Percentiles rank a stretch among this genome's conserved stretches.
These are phyloP conservation scores for Oemleria cerasiformis DNA, from an alignment of 306 rosid genomes.

Conservation along the genomic window DNA sequence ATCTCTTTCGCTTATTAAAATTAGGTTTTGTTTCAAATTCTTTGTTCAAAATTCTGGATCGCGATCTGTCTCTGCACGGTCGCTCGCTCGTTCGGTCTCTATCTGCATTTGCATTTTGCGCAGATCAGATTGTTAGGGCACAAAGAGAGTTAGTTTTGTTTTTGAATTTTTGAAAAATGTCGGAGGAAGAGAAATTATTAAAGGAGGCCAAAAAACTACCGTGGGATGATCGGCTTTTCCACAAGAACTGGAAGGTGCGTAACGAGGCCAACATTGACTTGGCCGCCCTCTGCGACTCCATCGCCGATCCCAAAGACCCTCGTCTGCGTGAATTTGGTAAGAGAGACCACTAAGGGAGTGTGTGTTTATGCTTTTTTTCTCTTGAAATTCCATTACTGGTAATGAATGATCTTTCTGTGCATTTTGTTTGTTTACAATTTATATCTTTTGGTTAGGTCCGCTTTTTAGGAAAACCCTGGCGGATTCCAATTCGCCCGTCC, in stretches of 20 bases:
- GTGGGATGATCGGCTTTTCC: slow-evolving; percentile 93
- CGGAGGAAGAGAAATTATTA: slow-evolving; percentile 94
- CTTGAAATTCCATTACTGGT: slow-evolving; percentile 19
- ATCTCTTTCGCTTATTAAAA: neutral
- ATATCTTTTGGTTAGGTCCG: slow-evolving; percentile 48
- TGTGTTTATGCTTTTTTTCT: neutral
- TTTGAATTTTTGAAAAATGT: slow-evolving; percentile 16
- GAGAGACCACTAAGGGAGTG: neutral
- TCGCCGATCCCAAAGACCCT: slow-evolving; percentile 90
- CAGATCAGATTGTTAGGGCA: slow-evolving; percentile 27
- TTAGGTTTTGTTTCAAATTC: slow-evolving; percentile 4
- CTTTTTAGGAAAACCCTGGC: slow-evolving; percentile 79
- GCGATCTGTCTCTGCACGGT: slow-evolving; percentile 8
- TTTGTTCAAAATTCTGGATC: slow-evolving; percentile 25
- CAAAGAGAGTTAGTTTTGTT: no score
- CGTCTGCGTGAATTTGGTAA: slow-evolving; percentile 95
- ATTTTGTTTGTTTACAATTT: slow-evolving; percentile 2
- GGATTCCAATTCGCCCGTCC: slow-evolving; percentile 97
- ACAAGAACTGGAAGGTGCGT: slow-evolving; percentile 99
- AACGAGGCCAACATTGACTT: slow-evolving; percentile 91
- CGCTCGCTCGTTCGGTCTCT: no score
- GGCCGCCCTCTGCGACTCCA: slow-evolving; percentile 87
- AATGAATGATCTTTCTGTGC: slow-evolving; percentile 31
- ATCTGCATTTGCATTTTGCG: slow-evolving; percentile 17
- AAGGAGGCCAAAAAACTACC: slow-evolving; percentile 99